A percentile compares a stretch with the other conserved stretches of the same genome.
phyloP scores from a whole-genome alignment of 441 rosid species.

The Pelargonium fulgidum region DNA sequence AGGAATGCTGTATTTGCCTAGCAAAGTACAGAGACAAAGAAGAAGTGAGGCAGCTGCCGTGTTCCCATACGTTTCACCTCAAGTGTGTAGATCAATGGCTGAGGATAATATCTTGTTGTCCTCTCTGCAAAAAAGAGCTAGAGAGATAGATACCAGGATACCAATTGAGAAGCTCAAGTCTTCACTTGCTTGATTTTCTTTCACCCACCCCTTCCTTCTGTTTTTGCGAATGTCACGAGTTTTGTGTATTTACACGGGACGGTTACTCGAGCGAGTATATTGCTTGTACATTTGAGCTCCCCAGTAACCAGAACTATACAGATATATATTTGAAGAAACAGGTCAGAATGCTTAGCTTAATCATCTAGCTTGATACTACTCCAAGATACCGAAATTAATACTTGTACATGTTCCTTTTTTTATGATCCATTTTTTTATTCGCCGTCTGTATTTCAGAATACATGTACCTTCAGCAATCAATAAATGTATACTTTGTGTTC shows the following conservation, averaged over 20 bases:
- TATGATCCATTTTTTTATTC: no score
- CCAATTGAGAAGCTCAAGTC: background rate
- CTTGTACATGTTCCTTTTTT: no score
- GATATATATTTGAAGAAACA: no score
- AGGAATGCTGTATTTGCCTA: conserved; percentile 92
- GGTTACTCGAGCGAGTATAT: background rate
- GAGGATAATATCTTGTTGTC: conserved; percentile 82
- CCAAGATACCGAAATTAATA: no score
- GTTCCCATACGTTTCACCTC: conserved; percentile 78
- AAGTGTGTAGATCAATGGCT: conserved; percentile 98
- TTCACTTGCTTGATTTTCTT: background rate
- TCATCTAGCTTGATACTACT: no score
- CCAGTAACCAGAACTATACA: background rate
- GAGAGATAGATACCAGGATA: conserved; percentile 36
- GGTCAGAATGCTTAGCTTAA: no score
- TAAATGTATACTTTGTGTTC: no score
- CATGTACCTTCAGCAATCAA: no score
- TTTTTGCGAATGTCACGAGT: background rate
- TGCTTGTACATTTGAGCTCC: background rate
- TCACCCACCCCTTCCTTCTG: background rate
- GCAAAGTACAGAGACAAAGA: conserved; percentile 76
- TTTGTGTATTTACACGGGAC: background rate
- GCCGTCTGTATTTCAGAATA: no score
- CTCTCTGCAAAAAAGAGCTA: conserved; percentile 83
- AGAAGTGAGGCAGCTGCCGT: conserved; percentile 77